Evolutionary conservation across 1,139 yeast species (phyloP), one percentile per base, ranked within the genome.

Genomic region (Protomyces gravidus): DNA sequence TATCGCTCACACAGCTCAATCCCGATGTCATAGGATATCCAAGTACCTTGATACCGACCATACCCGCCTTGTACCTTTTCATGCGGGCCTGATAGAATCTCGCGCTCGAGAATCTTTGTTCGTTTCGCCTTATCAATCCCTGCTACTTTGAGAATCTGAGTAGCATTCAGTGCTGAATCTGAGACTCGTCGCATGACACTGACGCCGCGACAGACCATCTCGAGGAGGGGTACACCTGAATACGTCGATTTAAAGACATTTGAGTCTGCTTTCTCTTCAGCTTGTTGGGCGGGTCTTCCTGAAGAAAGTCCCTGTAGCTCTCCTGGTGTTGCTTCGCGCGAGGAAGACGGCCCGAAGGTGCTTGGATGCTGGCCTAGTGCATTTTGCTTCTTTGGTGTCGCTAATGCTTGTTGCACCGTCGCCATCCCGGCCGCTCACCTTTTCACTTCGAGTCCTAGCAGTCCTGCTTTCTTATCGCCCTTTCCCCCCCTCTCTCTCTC

Each of bases 31-130:
- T 80, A 75, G n/a, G 61, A 51, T 13, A 60, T 40, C 89, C 96
- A 92, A 0, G 97, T 88, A 1, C 97, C 97, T 73, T 90, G 97
- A 70, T 87, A 88, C 69, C 89, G 86, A 13, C 97, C 97, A 69
- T 89, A 88, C 0, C 96, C 97, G 50, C 96, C 97, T 73, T 89
- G 96, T 11, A 90, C 92, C 70, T 89, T 90, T 70, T 90, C 97
- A 71, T 89, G 96, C 45, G 77, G 77, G 28, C 95, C 95, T 1
- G 84, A 81, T 64, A 83, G 89, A n/a, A 90, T 88, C 69, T 89
- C 97, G 65, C 83, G 83, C 69, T 90, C 97, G 67, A 89, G 77
- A 62, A 89, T 82, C 67, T 89, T 83, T 5, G 96, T 87, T 62
- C 97, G 76, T 66, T 85, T 84, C 1, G 95, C 86, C 71, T 89